Conservation (phyloP, 2,329 filamentous ascomycete species). For the Diaporthe destruens region DNA sequence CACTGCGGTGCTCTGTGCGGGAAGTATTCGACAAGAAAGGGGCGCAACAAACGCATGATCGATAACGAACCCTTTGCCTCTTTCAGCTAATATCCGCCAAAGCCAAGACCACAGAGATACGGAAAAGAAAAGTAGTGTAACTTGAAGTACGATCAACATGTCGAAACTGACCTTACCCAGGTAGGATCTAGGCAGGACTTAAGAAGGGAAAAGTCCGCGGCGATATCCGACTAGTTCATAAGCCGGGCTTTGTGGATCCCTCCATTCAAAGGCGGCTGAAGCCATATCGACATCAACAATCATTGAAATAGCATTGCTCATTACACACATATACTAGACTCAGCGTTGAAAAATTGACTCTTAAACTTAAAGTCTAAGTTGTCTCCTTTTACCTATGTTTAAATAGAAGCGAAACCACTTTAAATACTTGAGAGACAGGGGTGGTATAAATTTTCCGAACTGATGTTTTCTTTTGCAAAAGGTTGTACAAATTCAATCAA, state of each 20-base stretch:
- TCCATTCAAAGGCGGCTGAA: neutral
- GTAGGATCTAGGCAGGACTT: no score
- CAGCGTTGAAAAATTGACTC: no score
- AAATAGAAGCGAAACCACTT: no score
- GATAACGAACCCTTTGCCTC: slow-evolving; percentile 3
- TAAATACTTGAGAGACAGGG: no score
- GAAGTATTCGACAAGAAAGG: neutral
- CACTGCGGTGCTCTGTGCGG: neutral
- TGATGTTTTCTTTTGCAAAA: no score
- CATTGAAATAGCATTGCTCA: neutral
- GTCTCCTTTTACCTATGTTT: no score
- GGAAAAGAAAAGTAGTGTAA: neutral
- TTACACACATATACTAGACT: neutral
- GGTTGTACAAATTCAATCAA: no score
- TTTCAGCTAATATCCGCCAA: neutral
- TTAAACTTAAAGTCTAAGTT: no score
- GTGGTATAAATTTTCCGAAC: no score
- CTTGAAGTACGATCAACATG: slow-evolving; percentile 7
- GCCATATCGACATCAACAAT: neutral
- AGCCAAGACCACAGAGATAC: neutral
- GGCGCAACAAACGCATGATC: neutral
- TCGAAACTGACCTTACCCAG: no score
- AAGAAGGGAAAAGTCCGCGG: neutral
- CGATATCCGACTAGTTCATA: neutral
- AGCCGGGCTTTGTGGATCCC: neutral